Evolutionary conservation across 2,329 filamentous ascomycete genomes (phyloP), one percentile per base, ranked within the genome.

Genomic region (Aspergillus costaricaensis): DNA sequence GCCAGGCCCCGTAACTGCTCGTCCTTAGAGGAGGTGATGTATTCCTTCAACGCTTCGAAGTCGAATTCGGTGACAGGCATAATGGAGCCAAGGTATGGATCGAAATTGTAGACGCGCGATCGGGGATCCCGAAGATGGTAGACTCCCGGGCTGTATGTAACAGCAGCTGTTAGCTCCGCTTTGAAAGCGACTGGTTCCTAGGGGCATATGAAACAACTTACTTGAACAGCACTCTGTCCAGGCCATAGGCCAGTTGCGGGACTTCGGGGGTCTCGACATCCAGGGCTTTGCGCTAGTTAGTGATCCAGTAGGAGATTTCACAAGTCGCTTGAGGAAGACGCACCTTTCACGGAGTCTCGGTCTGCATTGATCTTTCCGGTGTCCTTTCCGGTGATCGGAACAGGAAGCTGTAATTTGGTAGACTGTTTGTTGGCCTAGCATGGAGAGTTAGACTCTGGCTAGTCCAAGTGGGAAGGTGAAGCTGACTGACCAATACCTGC

Each of bases 41-140:
- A 99, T 64, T 88, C 84, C 74, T 91, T 91, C 57, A 99, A 77
- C 3, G 92, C 88, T 60, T 91, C 85, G 75, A 96, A 99, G 71
- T 99, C 91, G 71, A 99, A 99, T 71, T 99, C 91, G 2, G 86
- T 81, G 15, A 95, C 88, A 2, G 95, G 93, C 92, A 98, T 98
- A 68, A 99, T 96, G 55, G 87, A 88, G 62, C 92, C 87, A 19
- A 99, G 83, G 71, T 97, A 97, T 0, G 96, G 95, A 72, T 99
- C 94, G 70, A 99, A 99, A 74, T 99, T 99, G 83, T 88, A 99
- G 6, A 98, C 92, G 17, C 88, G 85, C 41, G 94, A 92, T 60
- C 91, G 86, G 23, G 89, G 88, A 74, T 99, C 95, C 76, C 96
- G 93, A 55, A 99, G 84, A 54, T 91, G 88, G 74, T 97, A 96